A percentile compares a stretch with the other conserved stretches of the same genome.
phyloP scores from a whole-genome alignment of 2,329 filamentous ascomycete genomes.

The Aspergillus sp. region DNA sequence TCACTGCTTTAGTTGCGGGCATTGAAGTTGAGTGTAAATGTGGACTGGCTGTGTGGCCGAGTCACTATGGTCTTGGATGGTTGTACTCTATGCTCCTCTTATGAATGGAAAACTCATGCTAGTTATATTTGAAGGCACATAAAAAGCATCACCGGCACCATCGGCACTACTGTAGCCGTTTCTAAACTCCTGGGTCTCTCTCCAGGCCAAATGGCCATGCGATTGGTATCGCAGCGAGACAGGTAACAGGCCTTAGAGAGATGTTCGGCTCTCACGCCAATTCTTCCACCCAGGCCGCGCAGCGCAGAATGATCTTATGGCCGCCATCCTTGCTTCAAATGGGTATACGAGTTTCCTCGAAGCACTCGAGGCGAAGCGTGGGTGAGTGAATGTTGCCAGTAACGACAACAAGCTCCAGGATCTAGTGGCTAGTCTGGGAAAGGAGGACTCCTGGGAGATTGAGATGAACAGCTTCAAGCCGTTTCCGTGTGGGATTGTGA shows the following conservation, averaged over 20 bases:
- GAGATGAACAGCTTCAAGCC: slow-evolving; percentile 52
- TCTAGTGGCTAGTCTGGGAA: slow-evolving; percentile 31
- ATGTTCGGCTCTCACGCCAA: slow-evolving; percentile 53
- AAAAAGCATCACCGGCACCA: slow-evolving; percentile 46
- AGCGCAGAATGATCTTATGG: slow-evolving; percentile 47
- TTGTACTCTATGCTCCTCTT: background rate
- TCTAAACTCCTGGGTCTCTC: slow-evolving; percentile 42
- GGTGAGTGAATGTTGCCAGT: slow-evolving; percentile 49
- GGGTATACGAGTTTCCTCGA: slow-evolving; percentile 45
- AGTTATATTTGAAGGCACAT: slow-evolving; percentile 35
- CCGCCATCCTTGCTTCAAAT: slow-evolving; percentile 40
- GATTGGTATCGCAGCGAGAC: slow-evolving; percentile 48
- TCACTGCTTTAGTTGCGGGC: slow-evolving; percentile 47
- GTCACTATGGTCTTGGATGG: slow-evolving; percentile 52
- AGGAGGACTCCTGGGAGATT: slow-evolving; percentile 42
- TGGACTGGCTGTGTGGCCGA: slow-evolving; percentile 47
- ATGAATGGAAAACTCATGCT: too few species aligned
- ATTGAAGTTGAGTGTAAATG: slow-evolving; percentile 50
- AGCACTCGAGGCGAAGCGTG: slow-evolving; percentile 47
- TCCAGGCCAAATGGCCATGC: slow-evolving; percentile 41
- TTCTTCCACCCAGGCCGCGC: slow-evolving; percentile 50
- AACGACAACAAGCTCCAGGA: slow-evolving; percentile 35
- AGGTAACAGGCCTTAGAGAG: slow-evolving; percentile 48
- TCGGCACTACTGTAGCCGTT: slow-evolving; percentile 49
- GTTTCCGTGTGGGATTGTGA: slow-evolving; percentile 52